phyloP scores from a whole-genome alignment of 257 asterid genomes.

The Marsdenia floribunda region DNA sequence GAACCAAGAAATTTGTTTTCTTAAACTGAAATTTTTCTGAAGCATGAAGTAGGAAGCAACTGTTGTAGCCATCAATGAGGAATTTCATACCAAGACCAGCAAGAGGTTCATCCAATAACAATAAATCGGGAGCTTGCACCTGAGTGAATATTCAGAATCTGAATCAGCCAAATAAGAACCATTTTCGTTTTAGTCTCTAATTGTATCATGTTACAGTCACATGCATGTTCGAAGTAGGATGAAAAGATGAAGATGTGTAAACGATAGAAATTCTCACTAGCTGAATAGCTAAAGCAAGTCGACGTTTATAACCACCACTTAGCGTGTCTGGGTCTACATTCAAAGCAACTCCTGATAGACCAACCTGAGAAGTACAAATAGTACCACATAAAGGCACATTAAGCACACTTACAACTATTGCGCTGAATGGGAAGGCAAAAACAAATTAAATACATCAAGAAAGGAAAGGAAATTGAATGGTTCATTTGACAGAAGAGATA shows the following conservation, averaged over 20 bases:
- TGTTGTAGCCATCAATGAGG: neutral
- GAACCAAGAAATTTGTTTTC: neutral
- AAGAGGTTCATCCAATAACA: conserved; percentile 94
- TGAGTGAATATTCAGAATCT: conserved; percentile 31
- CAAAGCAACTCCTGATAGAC: conserved; percentile 26
- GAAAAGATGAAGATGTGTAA: conserved; percentile 16
- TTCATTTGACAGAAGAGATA: conserved; percentile 14
- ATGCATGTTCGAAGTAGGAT: neutral
- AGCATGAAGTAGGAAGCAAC: conserved; percentile 10
- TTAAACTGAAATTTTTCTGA: neutral
- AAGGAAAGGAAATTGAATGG: conserved; percentile 14
- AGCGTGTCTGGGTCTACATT: conserved; percentile 71
- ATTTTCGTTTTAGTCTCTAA: conserved; percentile 4
- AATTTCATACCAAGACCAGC: conserved; percentile 86
- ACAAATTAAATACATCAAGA: neutral
- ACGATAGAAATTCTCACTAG: conserved; percentile 41
- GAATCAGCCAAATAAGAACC: conserved; percentile 24
- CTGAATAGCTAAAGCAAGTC: conserved; percentile 93
- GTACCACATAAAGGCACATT: neutral
- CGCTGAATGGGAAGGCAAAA: neutral
- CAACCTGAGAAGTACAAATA: conserved; percentile 24
- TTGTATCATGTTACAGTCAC: neutral
- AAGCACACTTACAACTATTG: neutral
- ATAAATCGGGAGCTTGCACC: conserved; percentile 85
- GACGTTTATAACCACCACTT: conserved; percentile 94